Evolutionary conservation across 148 eudicot species (phyloP).

Genomic region (Arctostaphylos glauca): DNA sequence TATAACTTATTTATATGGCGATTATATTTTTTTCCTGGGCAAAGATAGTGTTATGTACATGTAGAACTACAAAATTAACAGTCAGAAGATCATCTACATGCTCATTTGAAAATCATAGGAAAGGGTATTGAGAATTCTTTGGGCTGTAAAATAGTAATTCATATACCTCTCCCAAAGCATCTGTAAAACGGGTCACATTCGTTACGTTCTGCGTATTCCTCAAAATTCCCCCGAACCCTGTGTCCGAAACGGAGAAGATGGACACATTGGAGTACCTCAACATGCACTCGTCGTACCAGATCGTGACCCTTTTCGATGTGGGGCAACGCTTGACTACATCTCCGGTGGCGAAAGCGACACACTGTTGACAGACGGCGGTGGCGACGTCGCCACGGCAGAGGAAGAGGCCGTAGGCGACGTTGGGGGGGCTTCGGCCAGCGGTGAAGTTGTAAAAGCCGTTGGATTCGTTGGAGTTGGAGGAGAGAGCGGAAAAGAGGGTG

Average conservation of each 20-base stretch:
- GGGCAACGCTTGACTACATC: conserved; percentile 9
- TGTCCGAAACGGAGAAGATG: conserved; percentile 15
- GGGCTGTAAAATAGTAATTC: neutral
- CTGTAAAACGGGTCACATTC: neutral
- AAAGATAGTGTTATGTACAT: no score
- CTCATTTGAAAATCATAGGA: no score
- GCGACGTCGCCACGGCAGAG: conserved; percentile 27
- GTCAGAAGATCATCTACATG: no score
- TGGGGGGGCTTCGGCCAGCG: neutral
- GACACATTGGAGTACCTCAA: conserved; percentile 25
- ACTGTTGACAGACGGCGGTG: conserved; percentile 12
- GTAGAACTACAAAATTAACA: no score
- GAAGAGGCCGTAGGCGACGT: conserved; percentile 27
- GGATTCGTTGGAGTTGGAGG: neutral
- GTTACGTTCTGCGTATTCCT: neutral
- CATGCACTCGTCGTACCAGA: conserved; percentile 22
- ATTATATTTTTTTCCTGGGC: no score
- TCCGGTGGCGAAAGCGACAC: conserved; percentile 16
- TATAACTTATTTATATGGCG: no score
- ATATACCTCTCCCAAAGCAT: neutral
- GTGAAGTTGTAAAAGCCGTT: neutral
- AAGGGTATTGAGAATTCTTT: no score
- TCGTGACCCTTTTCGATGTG: neutral
- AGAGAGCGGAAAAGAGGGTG: conserved; percentile 8
- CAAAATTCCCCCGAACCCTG: neutral